Evolutionary conservation across 2,329 filamentous ascomycete species (phyloP), one percentile per base, ranked within the genome.

Genomic region (Endoconidiophora polonica): DNA sequence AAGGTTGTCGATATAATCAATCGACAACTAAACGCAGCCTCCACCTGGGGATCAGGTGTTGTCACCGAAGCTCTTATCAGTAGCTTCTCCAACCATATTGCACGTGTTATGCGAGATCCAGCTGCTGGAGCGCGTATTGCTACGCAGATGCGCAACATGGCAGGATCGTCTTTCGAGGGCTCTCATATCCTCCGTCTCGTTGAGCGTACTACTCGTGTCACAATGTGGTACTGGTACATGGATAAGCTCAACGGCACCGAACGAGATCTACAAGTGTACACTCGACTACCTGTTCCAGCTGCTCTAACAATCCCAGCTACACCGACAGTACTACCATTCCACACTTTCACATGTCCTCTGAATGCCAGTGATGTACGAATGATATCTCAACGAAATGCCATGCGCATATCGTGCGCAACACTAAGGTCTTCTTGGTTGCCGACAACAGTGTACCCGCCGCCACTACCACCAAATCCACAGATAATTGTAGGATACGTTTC

Each of bases 401-500:
- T 93, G 29, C 81, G 91, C 38, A 96, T 98, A 58, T 94, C 90
- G 0, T 87, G 83, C 56, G 91, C 87, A 2, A 94, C 91, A 0
- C 67, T 98, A 14, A 79, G 82, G 52, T 79, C 87, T 2, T 77
- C 87, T 3, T 98, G 91, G 91, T 74, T 98, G 44, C 82, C 90
- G 5, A 61, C 67, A 43, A 79, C 79, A 0, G 84, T 96, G 0
- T 94, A 85, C 58, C 76, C 77, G n/a, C 91, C 91, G 2, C 91
- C 91, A 0, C 65, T 76, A 2, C 88, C 91, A 1, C 91, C 91
- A 1, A 73, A 70, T 41, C 87, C 88, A 0, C 77, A 82, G 56
- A 71, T 98, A n/a, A 90, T 86, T 57, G 79, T 98, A 54, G 91
- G 91, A 44, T 98, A 98, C 62, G 80, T 98, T 37, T 96, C 91